A percentile compares a stretch with the other conserved stretches of the same genome.
Evolutionary conservation across 495 filamentous ascomycete species (phyloP).

Genomic region (Penicillium odoratum): DNA sequence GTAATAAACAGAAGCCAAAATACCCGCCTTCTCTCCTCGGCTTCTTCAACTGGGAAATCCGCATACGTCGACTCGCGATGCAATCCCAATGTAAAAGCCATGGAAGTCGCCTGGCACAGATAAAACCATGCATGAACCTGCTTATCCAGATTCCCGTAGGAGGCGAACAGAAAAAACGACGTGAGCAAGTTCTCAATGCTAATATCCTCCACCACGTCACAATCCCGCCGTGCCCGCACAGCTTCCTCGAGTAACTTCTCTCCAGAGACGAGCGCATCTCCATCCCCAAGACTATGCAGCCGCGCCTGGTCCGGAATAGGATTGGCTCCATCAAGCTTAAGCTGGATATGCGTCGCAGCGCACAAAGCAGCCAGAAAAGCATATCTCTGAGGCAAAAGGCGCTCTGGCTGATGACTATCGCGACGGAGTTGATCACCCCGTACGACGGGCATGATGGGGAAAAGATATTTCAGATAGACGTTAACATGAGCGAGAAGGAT

Average conservation of each 20-base stretch:
- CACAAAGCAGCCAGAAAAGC: constrained; percentile 77
- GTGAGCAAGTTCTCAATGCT: constrained; percentile 68
- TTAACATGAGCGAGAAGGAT: constrained; percentile 46
- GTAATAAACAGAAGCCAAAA: constrained; percentile 68
- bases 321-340: constrained; percentile 56
- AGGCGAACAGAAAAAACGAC: constrained; percentile 78
- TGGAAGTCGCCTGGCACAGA: constrained; percentile 60
- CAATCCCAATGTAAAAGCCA: constrained; percentile 59
- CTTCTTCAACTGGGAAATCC: constrained; percentile 44
- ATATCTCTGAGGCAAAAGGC: constrained; percentile 66
- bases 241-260: constrained; percentile 70
- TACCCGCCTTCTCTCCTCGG: constrained; percentile 53
- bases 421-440: constrained; percentile 66
- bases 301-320: constrained; percentile 53
- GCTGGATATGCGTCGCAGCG: constrained; percentile 83
- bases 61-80: constrained; percentile 57
- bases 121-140: constrained; percentile 61
- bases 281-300: constrained; percentile 51
- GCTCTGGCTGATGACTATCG: constrained; percentile 59
- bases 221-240: constrained; percentile 70
- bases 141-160: constrained; percentile 64
- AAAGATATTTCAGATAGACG: constrained; percentile 61
- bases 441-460: constrained; percentile 80
- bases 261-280: constrained; percentile 42
- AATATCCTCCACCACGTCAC: constrained; percentile 64